A percentile compares a stretch with the other conserved stretches of the same genome.
phyloP scores from a whole-genome alignment of 805 yeast species.

The Candida pseudoglaebosa region DNA sequence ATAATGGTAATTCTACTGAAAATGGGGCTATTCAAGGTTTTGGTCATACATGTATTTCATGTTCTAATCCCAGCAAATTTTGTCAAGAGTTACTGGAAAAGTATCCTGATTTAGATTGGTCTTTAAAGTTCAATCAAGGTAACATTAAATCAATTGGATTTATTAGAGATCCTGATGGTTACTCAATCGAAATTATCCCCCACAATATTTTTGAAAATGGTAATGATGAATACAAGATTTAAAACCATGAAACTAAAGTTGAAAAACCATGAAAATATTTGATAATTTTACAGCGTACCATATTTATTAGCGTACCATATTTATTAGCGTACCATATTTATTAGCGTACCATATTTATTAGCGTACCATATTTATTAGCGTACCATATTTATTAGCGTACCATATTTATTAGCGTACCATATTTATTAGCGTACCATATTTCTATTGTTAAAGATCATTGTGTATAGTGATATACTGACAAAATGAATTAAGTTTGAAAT shows the following conservation, averaged over 20 bases:
- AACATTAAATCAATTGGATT: conserved; percentile 62
- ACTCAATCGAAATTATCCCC: conserved; percentile 71
- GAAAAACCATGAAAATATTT: no score
- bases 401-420: no score
- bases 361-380: no score
- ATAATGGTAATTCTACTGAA: conserved; percentile 64
- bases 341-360: no score
- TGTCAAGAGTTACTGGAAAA: conserved; percentile 49
- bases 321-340: no score
- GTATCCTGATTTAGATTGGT: conserved; percentile 49
- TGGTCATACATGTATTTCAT: conserved; percentile 79
- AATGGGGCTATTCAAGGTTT: conserved; percentile 69
- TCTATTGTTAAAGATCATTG: no score
- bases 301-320: no score
- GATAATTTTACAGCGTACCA: no score
- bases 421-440: no score
- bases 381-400: no score
- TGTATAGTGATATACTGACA: no score
- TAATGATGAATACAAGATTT: neutral
- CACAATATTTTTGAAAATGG: conserved; percentile 18
- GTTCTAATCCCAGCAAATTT: conserved; percentile 55
- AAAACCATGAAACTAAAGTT: neutral
- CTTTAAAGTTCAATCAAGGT: conserved; percentile 53
- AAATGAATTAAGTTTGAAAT: no score
- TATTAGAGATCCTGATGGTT: conserved; percentile 86